Evolutionary conservation across 2,329 filamentous ascomycete species (phyloP), one percentile per base, ranked within the genome.

Genomic region (Hymenoscyphus scutula): DNA sequence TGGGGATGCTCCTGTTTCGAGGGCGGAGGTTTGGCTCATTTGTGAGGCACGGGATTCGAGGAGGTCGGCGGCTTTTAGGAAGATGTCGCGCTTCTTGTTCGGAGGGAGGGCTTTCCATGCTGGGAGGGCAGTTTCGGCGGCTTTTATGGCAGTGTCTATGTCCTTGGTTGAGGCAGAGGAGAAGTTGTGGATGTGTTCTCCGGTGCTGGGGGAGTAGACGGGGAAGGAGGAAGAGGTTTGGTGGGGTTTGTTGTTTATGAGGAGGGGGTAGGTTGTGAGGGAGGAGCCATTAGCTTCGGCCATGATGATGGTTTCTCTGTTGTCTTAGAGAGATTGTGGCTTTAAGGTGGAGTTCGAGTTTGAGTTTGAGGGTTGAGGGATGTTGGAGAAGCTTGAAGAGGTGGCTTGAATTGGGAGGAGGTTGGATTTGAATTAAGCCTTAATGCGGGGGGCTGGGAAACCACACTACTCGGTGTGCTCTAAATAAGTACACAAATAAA

Each of bases 61-160:
- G 56, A 92, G 76, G 8, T 87, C 84, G 10, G 88, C 87, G 0
- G 89, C 87, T 72, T 85, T 86, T 62, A 89, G 77, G 63, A 96
- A 81, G 66, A 96, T 85, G 67, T 89, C 84, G 38, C 90, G 86
- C 45, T 89, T 88, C 27, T 80, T 72, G 27, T 78, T 72, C 1
- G 87, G 83, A 54, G 84, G 85, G 2, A 83, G 83, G 67, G 82
- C 83, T 53, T 82, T 81, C 91, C 91, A 96, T 63, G 81, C 76
- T 53, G 82, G 82, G 75, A 91, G 88, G 1, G 91, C 90, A 15
- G 80, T 78, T n/a, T 86, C 79, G 0, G 90, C 90, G 5, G 80
- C 76, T 29, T 74, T 68, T 59, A 81, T 75, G 10, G 87, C 82
- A 10, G 78, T 76, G 19, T 82, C 76, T 30, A 87, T 87, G 66